These are phyloP conservation scores for Colletotrichum zoysiae DNA, from an alignment of 2,329 filamentous ascomycete species.

Conservation along the genomic window DNA sequence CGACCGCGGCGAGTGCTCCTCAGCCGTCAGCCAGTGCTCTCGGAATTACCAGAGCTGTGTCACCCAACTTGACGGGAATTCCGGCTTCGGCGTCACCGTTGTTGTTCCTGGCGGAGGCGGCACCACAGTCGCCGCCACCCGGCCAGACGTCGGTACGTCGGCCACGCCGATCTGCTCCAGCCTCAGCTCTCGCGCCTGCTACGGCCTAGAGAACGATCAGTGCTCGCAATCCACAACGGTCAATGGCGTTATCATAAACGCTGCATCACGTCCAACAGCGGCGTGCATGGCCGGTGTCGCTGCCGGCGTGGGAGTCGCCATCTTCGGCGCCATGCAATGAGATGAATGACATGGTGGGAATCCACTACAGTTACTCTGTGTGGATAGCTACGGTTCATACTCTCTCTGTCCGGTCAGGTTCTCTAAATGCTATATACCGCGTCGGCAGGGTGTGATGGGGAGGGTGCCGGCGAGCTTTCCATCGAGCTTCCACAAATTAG, in stretches of 20 bases:
- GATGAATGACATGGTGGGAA: not conserved
- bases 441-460: not conserved
- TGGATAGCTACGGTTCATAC: not conserved
- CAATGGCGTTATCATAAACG: conserved; percentile 42
- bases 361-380: not conserved
- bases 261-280: conserved; percentile 34
- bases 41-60: conserved; percentile 68
- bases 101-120: conserved; percentile 66
- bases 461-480: not conserved
- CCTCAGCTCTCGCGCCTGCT: conserved; percentile 66
- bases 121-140: conserved; percentile 62
- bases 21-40: conserved; percentile 65
- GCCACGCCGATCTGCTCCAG: conserved; percentile 69
- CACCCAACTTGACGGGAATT: conserved; percentile 58
- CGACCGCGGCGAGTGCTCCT: conserved; percentile 64
- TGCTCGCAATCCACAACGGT: conserved; percentile 50
- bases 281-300: conserved; percentile 37
- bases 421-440: not conserved
- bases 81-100: conserved; percentile 66
- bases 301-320: conserved; percentile 36
- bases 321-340: conserved; percentile 37
- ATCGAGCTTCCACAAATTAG: not conserved
- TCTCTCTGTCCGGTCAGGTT: not conserved
- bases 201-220: conserved; percentile 55
- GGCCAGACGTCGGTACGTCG: conserved; percentile 55